A percentile compares a stretch with the other conserved stretches of the same genome.
phyloP scores from a whole-genome alignment of 2,329 filamentous ascomycete species.

The Colletotrichum chlorophyti region DNA sequence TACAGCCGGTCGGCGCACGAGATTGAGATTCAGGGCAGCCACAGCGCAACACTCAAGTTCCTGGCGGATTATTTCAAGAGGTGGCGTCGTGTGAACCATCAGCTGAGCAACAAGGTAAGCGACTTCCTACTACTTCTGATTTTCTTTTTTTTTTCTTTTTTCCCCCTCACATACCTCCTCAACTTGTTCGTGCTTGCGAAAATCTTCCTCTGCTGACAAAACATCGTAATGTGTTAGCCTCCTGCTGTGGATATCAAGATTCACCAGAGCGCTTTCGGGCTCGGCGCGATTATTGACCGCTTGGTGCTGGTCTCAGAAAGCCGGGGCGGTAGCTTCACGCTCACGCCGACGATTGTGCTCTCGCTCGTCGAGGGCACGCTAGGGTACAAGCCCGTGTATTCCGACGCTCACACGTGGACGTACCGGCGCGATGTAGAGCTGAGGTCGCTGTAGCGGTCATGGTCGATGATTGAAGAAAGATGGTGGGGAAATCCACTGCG shows the following conservation, averaged over 20 bases:
- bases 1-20: slow-evolving; percentile 34
- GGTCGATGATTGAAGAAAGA: not conserved
- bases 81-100: slow-evolving; percentile 53
- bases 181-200: too few relatives aligned
- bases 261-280: slow-evolving; percentile 51
- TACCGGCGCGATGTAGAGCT: slow-evolving; percentile 27
- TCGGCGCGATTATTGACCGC: slow-evolving; percentile 51
- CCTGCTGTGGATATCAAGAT: slow-evolving; percentile 49
- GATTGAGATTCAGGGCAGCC: slow-evolving; percentile 54
- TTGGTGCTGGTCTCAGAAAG: slow-evolving; percentile 46
- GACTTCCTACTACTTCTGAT: too few relatives aligned
- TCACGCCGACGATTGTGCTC: slow-evolving; percentile 52
- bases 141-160: not conserved
- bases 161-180: too few relatives aligned
- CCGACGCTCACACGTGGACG: slow-evolving; percentile 27
- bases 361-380: slow-evolving; percentile 54
- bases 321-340: slow-evolving; percentile 36
- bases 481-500: too few relatives aligned
- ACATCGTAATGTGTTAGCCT: slow-evolving; percentile 43
- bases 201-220: not conserved
- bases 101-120: slow-evolving; percentile 42
- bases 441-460: not conserved
- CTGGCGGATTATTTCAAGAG: slow-evolving; percentile 53
- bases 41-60: slow-evolving; percentile 52
- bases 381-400: slow-evolving; percentile 47